These are phyloP conservation scores for Cryphonectria naterciae DNA, from an alignment of 2,329 filamentous ascomycete species.

Conservation along the genomic window DNA sequence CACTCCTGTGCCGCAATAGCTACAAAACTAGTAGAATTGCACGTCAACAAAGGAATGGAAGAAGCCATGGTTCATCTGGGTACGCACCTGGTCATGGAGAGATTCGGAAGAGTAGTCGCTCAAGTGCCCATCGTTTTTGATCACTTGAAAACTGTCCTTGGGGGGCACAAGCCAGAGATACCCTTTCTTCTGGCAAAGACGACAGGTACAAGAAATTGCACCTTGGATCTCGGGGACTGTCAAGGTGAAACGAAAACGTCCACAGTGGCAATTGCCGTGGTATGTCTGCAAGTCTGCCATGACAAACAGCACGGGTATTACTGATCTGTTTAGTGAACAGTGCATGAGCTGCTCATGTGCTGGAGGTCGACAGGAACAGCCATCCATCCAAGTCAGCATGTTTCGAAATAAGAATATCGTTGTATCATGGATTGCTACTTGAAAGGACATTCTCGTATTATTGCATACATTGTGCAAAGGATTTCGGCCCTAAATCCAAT, in stretches of 20 bases:
- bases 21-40: not conserved
- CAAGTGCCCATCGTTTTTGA: slow-evolving; percentile 16
- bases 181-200: slow-evolving; percentile 27
- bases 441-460: not conserved
- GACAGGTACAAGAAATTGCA: slow-evolving; percentile 21
- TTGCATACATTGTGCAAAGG: not conserved
- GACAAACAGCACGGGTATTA: not conserved
- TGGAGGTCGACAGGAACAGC: not conserved
- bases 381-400: not conserved
- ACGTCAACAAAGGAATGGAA: not conserved
- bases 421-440: not conserved
- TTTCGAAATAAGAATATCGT: not conserved
- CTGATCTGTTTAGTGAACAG: not conserved
- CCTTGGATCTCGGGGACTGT: not conserved
- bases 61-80: not conserved
- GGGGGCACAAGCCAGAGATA: slow-evolving; percentile 24
- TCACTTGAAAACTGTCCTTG: not conserved
- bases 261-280: slow-evolving; percentile 4
- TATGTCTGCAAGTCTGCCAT: not conserved
- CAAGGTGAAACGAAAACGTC: not conserved
- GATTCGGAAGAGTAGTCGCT: not conserved
- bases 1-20: not conserved
- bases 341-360: not conserved
- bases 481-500: not conserved
- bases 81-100: not conserved